Conservation (phyloP, 2,329 filamentous ascomycete genomes). For the Simplicillium aogashimaense region DNA sequence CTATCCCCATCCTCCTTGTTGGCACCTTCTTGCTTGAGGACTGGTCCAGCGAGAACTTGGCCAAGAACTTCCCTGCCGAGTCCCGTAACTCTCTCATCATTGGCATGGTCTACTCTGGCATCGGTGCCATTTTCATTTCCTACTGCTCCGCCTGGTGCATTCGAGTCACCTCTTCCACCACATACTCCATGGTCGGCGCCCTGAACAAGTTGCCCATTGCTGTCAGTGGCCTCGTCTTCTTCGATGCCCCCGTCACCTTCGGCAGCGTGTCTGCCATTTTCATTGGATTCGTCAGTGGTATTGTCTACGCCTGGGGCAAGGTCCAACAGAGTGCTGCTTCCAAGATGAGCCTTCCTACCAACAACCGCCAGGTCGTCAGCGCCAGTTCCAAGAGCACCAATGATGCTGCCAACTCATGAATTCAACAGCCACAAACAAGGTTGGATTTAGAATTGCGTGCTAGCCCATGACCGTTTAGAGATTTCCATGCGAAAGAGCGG, state of each 20-base stretch:
- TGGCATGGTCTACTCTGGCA: conserved; percentile 88
- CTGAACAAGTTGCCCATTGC: conserved; percentile 98
- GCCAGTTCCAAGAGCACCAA: conserved; percentile 81
- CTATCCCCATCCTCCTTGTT: conserved; percentile 80
- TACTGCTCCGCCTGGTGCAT: conserved; percentile 99
- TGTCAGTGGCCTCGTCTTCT: conserved; percentile 86
- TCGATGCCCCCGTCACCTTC: conserved; percentile 85
- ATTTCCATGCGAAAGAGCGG: too few relatives aligned
- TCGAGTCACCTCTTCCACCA: conserved; percentile 91
- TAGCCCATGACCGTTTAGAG: too few relatives aligned
- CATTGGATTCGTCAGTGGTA: conserved; percentile 82
- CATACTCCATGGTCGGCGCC: conserved; percentile 96
- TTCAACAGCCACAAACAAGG: background rate
- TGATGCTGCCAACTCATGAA: conserved; percentile 55
- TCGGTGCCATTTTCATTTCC: conserved; percentile 95
- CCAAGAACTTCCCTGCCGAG: conserved; percentile 78
- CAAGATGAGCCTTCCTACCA: conserved; percentile 58
- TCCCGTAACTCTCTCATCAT: conserved; percentile 69
- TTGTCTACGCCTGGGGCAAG: conserved; percentile 62
- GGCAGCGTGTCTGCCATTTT: conserved; percentile 86
- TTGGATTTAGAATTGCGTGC: too few relatives aligned
- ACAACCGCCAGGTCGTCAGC: conserved; percentile 57
- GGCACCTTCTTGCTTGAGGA: conserved; percentile 79
- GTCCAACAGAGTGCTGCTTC: conserved; percentile 61
- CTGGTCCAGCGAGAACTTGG: conserved; percentile 80